Evolutionary conservation across 2,329 filamentous ascomycete species (phyloP).

Genomic region (Claviceps humidiphila): DNA sequence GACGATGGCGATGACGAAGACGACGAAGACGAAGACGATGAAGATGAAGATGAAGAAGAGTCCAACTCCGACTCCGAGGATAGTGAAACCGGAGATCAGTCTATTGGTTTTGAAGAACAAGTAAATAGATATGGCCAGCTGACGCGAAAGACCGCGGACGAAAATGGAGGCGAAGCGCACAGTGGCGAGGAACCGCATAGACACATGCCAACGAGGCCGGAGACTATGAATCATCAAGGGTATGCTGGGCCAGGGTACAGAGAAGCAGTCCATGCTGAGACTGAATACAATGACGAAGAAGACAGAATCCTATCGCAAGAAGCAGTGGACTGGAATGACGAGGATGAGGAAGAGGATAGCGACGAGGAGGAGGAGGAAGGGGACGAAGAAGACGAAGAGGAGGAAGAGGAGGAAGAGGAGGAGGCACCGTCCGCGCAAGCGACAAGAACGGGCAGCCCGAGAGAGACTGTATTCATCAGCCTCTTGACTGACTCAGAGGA

Average conservation of each 20-base stretch:
- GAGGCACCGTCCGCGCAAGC: conserved; percentile 1
- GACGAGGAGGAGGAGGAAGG: background rate
- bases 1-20: conserved; percentile 14
- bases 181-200: background rate
- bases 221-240: background rate
- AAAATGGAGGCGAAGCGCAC: conserved; percentile 1
- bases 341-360: conserved; percentile 6
- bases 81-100: conserved; percentile 8
- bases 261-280: conserved; percentile 13
- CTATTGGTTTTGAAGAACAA: conserved; percentile 21
- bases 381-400: background rate
- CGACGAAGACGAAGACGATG: conserved; percentile 21
- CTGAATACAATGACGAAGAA: conserved; percentile 9
- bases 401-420: conserved; percentile 8
- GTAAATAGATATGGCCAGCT: conserved; percentile 7
- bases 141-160: background rate
- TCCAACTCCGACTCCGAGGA: conserved; percentile 5
- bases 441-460: conserved; percentile 9
- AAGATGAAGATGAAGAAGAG: conserved; percentile 12
- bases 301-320: background rate
- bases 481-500: conserved; percentile 29
- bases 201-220: background rate
- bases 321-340: conserved; percentile 2
- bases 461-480: conserved; percentile 30
- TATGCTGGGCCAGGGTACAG: conserved; percentile 9